A percentile compares a stretch with the other conserved stretches of the same genome.
Evolutionary conservation across 768 basidiomycete species (phyloP).

Genomic region (Russula sp.): DNA sequence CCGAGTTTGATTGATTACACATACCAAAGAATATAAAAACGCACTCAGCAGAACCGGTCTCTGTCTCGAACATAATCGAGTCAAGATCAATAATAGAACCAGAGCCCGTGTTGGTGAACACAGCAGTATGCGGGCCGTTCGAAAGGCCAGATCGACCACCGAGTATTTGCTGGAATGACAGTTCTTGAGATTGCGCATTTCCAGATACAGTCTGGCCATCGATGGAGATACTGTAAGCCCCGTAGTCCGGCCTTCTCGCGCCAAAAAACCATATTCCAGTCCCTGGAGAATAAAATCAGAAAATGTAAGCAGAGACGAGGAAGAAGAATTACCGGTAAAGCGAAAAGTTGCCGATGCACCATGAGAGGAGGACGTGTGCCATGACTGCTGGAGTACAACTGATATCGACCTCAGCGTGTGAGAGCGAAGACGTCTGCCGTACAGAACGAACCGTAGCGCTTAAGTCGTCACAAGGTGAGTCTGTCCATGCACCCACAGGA

Average conservation of each 20-base stretch:
- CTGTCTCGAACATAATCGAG: conserved; percentile 44
- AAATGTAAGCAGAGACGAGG: not conserved
- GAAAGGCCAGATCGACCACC: conserved; percentile 44
- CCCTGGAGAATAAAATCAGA: conserved; percentile 6
- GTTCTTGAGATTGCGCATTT: conserved; percentile 36
- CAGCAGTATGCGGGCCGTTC: conserved; percentile 48
- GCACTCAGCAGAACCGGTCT: conserved; percentile 42
- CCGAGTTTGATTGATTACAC: conserved; percentile 35
- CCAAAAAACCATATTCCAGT: conserved; percentile 49
- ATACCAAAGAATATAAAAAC: conserved; percentile 24
- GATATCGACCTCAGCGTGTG: conserved; percentile 9
- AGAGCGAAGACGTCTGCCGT: not conserved
- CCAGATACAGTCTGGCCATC: conserved; percentile 42
- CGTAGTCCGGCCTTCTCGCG: conserved; percentile 14
- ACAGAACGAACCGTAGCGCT: conserved; percentile 36
- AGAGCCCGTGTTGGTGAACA: conserved; percentile 46
- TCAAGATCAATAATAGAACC: conserved; percentile 50
- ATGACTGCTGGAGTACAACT: conserved; percentile 48
- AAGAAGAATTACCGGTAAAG: conserved; percentile 43
- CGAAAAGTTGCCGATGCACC: conserved; percentile 50
- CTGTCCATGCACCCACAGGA: conserved; percentile 50
- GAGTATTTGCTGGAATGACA: conserved; percentile 42
- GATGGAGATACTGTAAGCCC: conserved; percentile 3
- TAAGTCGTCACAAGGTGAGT: conserved; percentile 44
- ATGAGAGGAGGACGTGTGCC: conserved; percentile 44